phyloP scores from a whole-genome alignment of 1,284 basidiomycete species.

The Fomitopsis pinicola region DNA sequence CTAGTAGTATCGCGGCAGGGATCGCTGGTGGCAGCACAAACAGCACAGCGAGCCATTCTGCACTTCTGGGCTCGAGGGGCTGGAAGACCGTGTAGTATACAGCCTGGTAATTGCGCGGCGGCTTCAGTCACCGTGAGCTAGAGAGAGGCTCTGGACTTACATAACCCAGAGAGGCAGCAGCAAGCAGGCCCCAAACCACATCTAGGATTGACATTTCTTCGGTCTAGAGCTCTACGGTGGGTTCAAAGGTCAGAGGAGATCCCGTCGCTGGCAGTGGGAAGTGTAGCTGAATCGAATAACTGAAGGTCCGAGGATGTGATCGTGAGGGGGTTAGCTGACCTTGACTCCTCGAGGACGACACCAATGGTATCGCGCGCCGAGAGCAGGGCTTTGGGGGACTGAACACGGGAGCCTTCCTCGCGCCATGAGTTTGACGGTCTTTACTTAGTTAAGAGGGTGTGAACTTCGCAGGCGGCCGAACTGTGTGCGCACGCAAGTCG shows the following conservation, averaged over 20 bases:
- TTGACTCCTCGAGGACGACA: background rate
- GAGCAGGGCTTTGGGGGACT: background rate
- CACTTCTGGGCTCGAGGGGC: conserved; percentile 13
- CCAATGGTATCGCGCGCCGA: background rate
- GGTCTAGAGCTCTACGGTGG: too few species aligned
- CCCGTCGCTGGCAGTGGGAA: too few species aligned
- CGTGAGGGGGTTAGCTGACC: too few species aligned
- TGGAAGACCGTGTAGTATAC: conserved; percentile 8
- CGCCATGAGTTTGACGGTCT: background rate
- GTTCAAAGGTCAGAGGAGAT: too few species aligned
- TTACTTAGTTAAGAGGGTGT: background rate
- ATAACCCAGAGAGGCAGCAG: background rate
- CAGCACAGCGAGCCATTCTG: conserved; percentile 3
- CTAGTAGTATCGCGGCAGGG: background rate
- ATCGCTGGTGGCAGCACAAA: conserved; percentile 8
- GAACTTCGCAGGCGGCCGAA: background rate
- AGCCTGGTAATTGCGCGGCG: background rate
- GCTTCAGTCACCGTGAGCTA: background rate
- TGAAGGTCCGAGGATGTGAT: too few species aligned
- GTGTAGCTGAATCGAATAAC: too few species aligned
- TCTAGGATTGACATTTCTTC: too few species aligned
- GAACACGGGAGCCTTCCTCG: background rate
- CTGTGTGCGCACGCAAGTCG: background rate
- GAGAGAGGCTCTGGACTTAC: background rate
- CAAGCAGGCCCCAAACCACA: too few species aligned